Conservation (phyloP, 2,329 filamentous ascomycete species). For the Dactylellina haptotyla region DNA sequence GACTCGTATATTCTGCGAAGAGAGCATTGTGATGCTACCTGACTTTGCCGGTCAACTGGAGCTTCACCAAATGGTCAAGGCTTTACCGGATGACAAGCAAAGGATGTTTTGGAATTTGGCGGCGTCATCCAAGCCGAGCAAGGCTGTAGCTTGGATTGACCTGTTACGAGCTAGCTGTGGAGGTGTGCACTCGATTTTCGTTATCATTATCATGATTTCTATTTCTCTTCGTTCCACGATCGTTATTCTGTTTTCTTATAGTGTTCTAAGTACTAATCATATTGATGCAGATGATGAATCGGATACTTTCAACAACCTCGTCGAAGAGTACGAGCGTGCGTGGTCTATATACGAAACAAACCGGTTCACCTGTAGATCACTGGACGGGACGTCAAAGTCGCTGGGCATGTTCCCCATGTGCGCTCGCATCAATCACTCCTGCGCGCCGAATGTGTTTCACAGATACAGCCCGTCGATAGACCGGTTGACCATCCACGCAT, state of each 20-base stretch:
- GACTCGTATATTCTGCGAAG: slow-evolving; percentile 47
- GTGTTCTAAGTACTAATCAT: background rate
- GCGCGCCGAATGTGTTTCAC: slow-evolving; percentile 57
- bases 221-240: too few species aligned
- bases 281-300: slow-evolving; percentile 22
- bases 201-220: background rate
- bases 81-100: background rate
- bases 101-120: slow-evolving; percentile 31
- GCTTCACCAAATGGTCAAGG: slow-evolving; percentile 12
- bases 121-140: slow-evolving; percentile 43
- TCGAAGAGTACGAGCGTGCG: slow-evolving; percentile 34
- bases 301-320: slow-evolving; percentile 25
- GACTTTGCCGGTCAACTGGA: slow-evolving; percentile 32
- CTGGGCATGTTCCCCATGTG: slow-evolving; percentile 57
- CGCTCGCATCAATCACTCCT: slow-evolving; percentile 59
- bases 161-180: slow-evolving; percentile 9
- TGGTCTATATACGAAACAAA: slow-evolving; percentile 53
- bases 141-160: slow-evolving; percentile 36
- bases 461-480: slow-evolving; percentile 56
- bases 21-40: slow-evolving; percentile 33
- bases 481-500: slow-evolving; percentile 56
- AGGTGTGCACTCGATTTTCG: slow-evolving; percentile 4
- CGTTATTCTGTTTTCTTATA: too few species aligned
- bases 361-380: slow-evolving; percentile 44
- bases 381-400: background rate